Base-by-base conservation (phyloP, 805 yeast genomes). In the Yarrowia divulgata region DNA sequence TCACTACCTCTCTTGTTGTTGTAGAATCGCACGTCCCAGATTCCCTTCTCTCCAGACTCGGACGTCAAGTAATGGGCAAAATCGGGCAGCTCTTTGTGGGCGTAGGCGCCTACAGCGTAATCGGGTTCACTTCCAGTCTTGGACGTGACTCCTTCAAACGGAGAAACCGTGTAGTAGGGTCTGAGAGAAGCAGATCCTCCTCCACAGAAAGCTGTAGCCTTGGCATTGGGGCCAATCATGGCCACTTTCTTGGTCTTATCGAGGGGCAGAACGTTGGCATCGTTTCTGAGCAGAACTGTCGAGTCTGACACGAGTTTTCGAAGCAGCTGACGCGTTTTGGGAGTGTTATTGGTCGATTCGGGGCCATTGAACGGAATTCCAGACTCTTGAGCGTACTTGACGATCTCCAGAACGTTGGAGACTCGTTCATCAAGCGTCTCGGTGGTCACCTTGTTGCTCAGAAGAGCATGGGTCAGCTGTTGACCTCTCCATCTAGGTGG, bases 191-290 rank as follows among this genome's bases (percentile, higher is more conserved):
- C 88, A 23, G 89, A 86, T 8, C 90, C 90, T 71, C 90, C 90
- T 70, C 90, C 90, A 32, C 86, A 83, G 71, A 80, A 83, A 48
- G 83, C 81, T 8, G 86, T 79, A 57, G 74, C 76, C 71, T 81
- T 84, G 35, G 86, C 89, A 71, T 84, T 85, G 45, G 89, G 89
- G 3, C 90, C 91, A 73, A 87, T 84, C 19, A 87, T 83, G 1
- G 86, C 85, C 42, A 82, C 79, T 12, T 74, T 79, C 58, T 81
- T 81, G 8, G 73, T 69, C 71, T 80, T 82, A 48, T 78, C 73
- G 60, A 87, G 78, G 1, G 90, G 90, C 69, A 86, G 77, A 3
- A 84, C 70, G 35, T 73, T 71, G 50, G 76, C 72, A 18, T 85
- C 86, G 74, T 87, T 87, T 74, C 86, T 86, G 76, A 87, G 80